These are phyloP conservation scores for Quercus phellos DNA, from an alignment of 331 rosid genomes.

Conservation along the genomic window DNA sequence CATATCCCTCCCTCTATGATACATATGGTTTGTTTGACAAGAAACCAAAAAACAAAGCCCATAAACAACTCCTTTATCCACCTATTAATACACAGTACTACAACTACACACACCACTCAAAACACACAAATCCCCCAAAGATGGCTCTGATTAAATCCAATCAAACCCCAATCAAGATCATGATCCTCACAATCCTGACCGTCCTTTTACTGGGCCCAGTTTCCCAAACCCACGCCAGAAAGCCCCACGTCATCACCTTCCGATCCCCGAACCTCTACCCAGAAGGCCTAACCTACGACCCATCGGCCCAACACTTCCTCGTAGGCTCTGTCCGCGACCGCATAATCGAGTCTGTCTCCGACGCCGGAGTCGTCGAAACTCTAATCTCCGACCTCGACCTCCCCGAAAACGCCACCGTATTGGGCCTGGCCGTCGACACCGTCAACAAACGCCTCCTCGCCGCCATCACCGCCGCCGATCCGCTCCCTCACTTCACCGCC, in stretches of 20 bases:
- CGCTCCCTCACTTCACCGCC: conserved; percentile 60
- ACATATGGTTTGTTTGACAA: too few relatives aligned
- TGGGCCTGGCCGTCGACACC: conserved; percentile 64
- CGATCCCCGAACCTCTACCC: conserved; percentile 73
- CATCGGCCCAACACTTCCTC: conserved; percentile 57
- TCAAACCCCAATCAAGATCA: neutral
- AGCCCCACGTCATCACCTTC: conserved; percentile 55
- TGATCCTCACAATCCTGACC: neutral
- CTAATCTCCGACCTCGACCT: conserved; percentile 55
- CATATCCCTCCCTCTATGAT: too few relatives aligned
- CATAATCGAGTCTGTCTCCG: conserved; percentile 48
- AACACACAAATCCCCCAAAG: neutral
- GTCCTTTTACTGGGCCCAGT: neutral
- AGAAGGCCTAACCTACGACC: conserved; percentile 66
- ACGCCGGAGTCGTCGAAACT: conserved; percentile 60
- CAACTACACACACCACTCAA: too few relatives aligned
- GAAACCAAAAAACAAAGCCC: neutral
- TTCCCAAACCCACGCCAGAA: conserved; percentile 27
- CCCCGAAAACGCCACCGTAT: conserved; percentile 56
- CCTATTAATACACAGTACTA: neutral
- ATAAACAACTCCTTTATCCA: neutral
- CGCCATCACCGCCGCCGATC: conserved; percentile 33
- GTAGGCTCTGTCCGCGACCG: conserved; percentile 57
- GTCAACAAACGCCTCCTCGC: conserved; percentile 62
- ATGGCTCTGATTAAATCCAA: neutral